phyloP scores from a whole-genome alignment of 495 filamentous ascomycete species.

The Hyaloscypha finlandica region DNA sequence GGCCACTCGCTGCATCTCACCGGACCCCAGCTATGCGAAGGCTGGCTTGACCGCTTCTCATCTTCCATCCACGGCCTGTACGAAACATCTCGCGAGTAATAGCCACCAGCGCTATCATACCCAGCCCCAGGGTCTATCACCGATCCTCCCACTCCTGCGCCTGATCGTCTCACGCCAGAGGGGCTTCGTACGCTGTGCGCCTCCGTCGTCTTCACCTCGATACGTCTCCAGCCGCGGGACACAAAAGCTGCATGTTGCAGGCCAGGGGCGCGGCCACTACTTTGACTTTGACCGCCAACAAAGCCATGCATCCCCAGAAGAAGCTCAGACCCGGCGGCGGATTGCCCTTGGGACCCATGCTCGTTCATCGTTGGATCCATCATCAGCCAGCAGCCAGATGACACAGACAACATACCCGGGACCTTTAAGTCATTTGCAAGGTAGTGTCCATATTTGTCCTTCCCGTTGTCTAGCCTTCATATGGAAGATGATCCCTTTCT shows the following conservation, averaged over 20 bases:
- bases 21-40: neutral
- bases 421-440: slow-evolving; percentile 30
- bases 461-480: slow-evolving; percentile 29
- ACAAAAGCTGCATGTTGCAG: slow-evolving; percentile 30
- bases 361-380: slow-evolving; percentile 27
- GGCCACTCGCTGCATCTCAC: neutral
- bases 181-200: slow-evolving; percentile 20
- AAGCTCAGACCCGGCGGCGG: slow-evolving; percentile 32
- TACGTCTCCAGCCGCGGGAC: slow-evolving; percentile 34
- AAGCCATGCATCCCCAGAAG: slow-evolving; percentile 31
- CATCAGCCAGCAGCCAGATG: slow-evolving; percentile 24
- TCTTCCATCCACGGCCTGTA: neutral
- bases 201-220: slow-evolving; percentile 19
- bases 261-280: slow-evolving; percentile 28
- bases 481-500: slow-evolving; percentile 22
- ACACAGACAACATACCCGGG: slow-evolving; percentile 32
- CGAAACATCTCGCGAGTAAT: slow-evolving; percentile 16
- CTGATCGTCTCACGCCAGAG: slow-evolving; percentile 25
- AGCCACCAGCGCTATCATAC: slow-evolving; percentile 1
- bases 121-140: slow-evolving; percentile 7
- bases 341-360: slow-evolving; percentile 27
- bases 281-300: slow-evolving; percentile 34
- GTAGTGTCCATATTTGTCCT: slow-evolving; percentile 30
- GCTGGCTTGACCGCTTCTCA: slow-evolving; percentile 19
- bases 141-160: slow-evolving; percentile 1